Conservation (phyloP, 1,284 basidiomycete genomes). For the Coriolopsis trogii region DNA sequence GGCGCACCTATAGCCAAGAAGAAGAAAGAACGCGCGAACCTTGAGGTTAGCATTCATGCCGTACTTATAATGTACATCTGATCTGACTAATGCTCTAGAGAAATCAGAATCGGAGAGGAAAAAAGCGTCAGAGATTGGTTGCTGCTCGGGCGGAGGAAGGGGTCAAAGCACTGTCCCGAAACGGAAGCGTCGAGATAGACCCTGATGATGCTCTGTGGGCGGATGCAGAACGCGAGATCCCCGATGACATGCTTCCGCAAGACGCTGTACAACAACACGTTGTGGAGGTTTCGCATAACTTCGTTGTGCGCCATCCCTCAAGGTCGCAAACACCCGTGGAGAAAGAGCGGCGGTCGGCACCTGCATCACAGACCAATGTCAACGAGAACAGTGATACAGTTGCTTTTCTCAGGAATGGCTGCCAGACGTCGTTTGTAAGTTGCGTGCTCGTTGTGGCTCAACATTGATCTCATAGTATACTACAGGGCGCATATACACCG, state of each 20-base stretch:
- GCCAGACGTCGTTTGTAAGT: slow-evolving; percentile 1
- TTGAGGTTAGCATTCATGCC: background rate
- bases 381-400: background rate
- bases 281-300: too few relatives aligned
- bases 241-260: slow-evolving; percentile 1
- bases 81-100: background rate
- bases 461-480: background rate
- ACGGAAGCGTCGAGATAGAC: background rate
- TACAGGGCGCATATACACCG: slow-evolving; percentile 21
- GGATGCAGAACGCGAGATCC: slow-evolving; percentile 7
- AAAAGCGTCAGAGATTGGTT: background rate
- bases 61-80: too few relatives aligned
- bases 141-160: background rate
- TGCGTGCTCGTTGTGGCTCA: background rate
- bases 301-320: too few relatives aligned
- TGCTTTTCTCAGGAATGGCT: background rate
- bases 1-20: background rate
- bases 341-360: too few relatives aligned
- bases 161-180: background rate
- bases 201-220: slow-evolving; percentile 17
- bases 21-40: background rate
- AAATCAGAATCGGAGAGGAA: background rate
- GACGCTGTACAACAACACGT: background rate
- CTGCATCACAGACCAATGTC: too few relatives aligned
- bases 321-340: too few relatives aligned